Evolutionary conservation across 2,329 filamentous ascomycete genomes (phyloP), one percentile per base, ranked within the genome.

Genomic region (Aspergillus tanneri): DNA sequence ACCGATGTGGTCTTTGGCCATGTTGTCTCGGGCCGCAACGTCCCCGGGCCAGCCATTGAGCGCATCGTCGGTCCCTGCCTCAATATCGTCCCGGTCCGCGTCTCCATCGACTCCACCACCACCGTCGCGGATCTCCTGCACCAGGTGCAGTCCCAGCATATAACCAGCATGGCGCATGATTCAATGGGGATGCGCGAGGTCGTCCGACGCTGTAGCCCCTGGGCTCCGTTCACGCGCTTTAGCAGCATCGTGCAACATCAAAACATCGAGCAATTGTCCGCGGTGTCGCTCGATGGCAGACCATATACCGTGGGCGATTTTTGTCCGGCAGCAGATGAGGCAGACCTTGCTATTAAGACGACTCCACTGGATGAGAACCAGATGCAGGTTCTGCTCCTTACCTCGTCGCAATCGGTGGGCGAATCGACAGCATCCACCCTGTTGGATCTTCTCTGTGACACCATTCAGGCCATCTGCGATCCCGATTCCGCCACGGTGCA

Each of bases 1-100:
- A 65, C 70, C 6, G 81, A 83, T 30, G 73, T 84, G 5, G 70
- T 82, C 5, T 83, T 83, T 49, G 81, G 80, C 5, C 77, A 82
- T 54, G 59, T 78, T 1, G 67, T 80, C n/a, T 73, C 77, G 14
- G 76, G 76, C 1, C 74, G 76, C 19, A 73, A 76, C 47, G 58
- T 74, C 1, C 61, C 65, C 2, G 65, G 76, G 2, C 62, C 68
- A 0, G 67, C 44, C 8, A 41, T 61, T 5, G 56, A 60, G 5
- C n/a, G 45, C 6, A 49, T 58, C 3, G 28, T 59, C 12, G 61
- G 61, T 1, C 50, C 53, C 1, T 62, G 56, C 25, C 18, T 61
- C 1, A 62, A 62, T 34, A 51, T 59, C 7, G 40, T 56, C 2
- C 60, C 61, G 9, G 55, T 58, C 1, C 45, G 59, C 3, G 44